Evolutionary conservation across 345 rosid genomes (phyloP), one percentile per base, ranked within the genome.

Genomic region (Trapa bicornis): DNA sequence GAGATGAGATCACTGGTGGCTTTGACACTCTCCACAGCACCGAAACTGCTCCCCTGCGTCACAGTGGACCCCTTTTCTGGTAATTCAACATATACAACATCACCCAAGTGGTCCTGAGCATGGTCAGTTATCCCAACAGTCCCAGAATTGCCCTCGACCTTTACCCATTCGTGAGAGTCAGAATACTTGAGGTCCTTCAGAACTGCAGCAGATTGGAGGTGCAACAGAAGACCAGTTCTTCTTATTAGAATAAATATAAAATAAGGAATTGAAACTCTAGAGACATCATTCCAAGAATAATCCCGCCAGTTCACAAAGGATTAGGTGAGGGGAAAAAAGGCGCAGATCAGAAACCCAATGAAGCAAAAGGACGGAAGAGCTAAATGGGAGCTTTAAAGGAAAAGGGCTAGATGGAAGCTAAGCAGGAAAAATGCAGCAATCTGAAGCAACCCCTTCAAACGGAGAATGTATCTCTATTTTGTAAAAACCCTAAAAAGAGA

Each of bases 1-100:
- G 96, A 89, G 72, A 85, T 80, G 62, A 95, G 64, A 82, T 95
- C 99, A 68, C 99, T 95, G 11, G 96, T 87, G 54, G 99, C 99
- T 86, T 95, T 95, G 62, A 95, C 99, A 73, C 99, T 95, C 75
- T 95, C 99, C 50, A 95, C 96, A 0, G 99, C 99, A 47, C 99
- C 97, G 70, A 95, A 95, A 65, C 93, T 70, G 67, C 69, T 75
- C 5, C 96, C 99, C 57, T 95, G 91, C 7, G 74, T 74, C 65
- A 91, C 87, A 0, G 79, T 6, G 50, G 74, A 72, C 64, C 97
- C 97, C 65, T 85, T 81, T 22, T 91, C 97, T 6, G 97, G 97
- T 62, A 91, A 72, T 74, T 95, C 99, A 8, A 89, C 96, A 72
- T 83, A 95, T 67, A 95, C 97, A 14, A 95, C 99, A 78, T 95